Evolutionary conservation across 176 grass and related monocot genomes (phyloP), one percentile per base, ranked within the genome.

Genomic region (Oryza coarctata): DNA sequence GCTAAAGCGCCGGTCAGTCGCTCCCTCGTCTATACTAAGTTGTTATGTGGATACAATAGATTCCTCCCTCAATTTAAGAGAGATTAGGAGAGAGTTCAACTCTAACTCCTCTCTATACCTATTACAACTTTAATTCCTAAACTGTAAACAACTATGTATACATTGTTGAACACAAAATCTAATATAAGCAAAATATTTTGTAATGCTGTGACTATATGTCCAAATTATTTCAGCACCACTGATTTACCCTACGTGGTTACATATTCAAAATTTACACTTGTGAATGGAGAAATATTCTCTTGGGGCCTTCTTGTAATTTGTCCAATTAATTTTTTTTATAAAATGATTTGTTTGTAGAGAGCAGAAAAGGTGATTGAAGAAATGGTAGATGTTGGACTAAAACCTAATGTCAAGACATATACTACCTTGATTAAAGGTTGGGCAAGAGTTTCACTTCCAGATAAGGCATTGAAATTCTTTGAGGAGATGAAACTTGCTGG

Each of bases 341-440:
- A 36, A 74, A 87, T 52, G 67, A 71, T 86, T 67, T 73, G 33
- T 77, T 81, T 78, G 80, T 80, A 96, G 97, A 99, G 89, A 68
- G 88, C 97, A 41, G 82, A 87, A 82, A 92, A 88, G 68, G 85
- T 92, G 76, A 49, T 96, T 39, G 85, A 92, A 87, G 93, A 99
- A 80, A 99, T 99, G 96, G 76, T 57, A 68, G 91, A 61, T 71
- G 69, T 90, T 58, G 89, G 87, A 50, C 77, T 99, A 38, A 92
- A 92, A 80, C 96, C 96, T 58, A 99, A 99, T 86, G 41, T 99
- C 76, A 99, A 94, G 85, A 99, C 96, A n/a, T 94, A 94, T 78
- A 99, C 93, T 77, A 95, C 96, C 70, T 79, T 99, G 82, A 95
- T 95, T 77, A 99, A 91, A 91, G 93, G 96, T 34, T 99, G 92